phyloP scores from a whole-genome alignment of 331 rosid species.

The Malus hybrid region DNA sequence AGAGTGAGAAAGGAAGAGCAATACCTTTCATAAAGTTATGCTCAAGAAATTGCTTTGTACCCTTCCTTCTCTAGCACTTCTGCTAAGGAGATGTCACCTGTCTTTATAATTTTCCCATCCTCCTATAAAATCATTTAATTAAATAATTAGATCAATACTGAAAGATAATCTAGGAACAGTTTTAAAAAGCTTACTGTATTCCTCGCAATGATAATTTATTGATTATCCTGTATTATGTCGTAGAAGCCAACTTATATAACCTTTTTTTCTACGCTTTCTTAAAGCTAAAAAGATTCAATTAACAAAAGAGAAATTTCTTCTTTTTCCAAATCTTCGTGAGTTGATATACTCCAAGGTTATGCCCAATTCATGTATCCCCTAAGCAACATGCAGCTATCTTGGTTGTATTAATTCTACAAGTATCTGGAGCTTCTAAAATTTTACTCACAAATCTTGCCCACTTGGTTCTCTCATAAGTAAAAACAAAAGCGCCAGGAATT shows the following conservation, averaged over 20 bases:
- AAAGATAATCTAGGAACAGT: background rate
- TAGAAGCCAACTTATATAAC: background rate
- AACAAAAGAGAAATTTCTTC: no score
- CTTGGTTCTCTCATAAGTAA: background rate
- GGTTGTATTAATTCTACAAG: background rate
- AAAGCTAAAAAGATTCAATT: no score
- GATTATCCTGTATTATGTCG: background rate
- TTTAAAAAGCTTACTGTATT: background rate
- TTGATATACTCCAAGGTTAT: background rate
- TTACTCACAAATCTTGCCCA: background rate
- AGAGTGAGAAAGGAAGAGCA: no score
- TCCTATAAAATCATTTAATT: constrained; percentile 33
- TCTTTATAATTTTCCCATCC: constrained; percentile 68
- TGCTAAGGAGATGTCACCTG: constrained; percentile 71
- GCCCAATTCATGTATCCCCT: background rate
- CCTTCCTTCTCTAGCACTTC: constrained; percentile 71
- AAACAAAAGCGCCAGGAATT: background rate
- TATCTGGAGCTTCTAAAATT: background rate
- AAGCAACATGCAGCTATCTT: background rate
- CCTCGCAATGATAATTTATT: background rate
- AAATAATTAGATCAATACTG: background rate
- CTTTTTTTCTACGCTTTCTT: background rate
- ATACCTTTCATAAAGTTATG: constrained; percentile 32
- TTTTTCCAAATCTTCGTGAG: no score
- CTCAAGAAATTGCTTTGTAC: constrained; percentile 45